Conservation (phyloP, 2,329 filamentous ascomycete species). For the Fusarium floridanum region DNA sequence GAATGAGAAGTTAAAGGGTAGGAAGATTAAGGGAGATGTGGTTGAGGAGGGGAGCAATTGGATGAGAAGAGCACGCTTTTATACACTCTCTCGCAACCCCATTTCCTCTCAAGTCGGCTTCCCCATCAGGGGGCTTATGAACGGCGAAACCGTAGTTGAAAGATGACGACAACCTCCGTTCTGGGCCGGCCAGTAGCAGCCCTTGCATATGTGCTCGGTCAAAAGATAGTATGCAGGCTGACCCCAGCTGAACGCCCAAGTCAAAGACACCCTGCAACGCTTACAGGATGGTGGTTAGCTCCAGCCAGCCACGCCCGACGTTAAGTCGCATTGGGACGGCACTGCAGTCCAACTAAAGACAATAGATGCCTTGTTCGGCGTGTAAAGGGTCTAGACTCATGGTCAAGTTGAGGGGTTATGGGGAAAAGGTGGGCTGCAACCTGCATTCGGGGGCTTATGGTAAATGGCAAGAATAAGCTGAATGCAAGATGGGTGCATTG, state of each 20-base stretch:
- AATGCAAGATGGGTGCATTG: neutral
- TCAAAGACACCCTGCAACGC: neutral
- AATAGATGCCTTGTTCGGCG: neutral
- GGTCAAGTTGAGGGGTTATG: neutral
- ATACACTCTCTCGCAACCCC: neutral
- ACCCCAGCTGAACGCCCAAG: constrained; percentile 3
- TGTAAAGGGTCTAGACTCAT: neutral
- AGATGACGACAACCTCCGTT: neutral
- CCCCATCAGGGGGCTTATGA: neutral
- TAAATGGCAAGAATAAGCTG: neutral
- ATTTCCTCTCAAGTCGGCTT: neutral
- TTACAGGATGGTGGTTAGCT: neutral
- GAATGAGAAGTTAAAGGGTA: neutral
- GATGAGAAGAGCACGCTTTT: neutral
- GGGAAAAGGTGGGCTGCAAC: neutral
- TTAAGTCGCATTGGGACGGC: neutral
- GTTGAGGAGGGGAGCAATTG: neutral
- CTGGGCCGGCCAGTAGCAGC: neutral
- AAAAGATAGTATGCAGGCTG: constrained; percentile 3
- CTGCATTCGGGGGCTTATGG: neutral
- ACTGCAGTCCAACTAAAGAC: neutral
- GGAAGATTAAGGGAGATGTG: neutral
- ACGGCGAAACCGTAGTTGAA: neutral
- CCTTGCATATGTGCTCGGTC: neutral
- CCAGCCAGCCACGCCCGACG: constrained; percentile 10